Conservation (phyloP, 805 yeast species). For the Cyberlindnera euphorbiae region DNA sequence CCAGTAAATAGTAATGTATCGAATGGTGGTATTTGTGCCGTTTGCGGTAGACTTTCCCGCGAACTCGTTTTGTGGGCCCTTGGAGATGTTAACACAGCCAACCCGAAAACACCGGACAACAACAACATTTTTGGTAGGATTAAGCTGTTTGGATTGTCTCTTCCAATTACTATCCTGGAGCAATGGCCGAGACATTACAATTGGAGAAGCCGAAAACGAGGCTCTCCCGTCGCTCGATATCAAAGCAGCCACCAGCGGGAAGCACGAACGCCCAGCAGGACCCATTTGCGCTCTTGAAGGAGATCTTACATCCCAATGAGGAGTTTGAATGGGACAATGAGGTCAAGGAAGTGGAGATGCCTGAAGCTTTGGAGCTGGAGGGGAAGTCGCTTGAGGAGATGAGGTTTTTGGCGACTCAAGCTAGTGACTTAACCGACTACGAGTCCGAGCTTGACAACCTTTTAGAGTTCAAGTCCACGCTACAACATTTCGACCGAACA, state of each 20-base stretch:
- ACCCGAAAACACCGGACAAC: background rate
- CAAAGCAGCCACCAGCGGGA: conserved; percentile 14
- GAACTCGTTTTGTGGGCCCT: conserved; percentile 1
- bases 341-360: background rate
- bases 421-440: conserved; percentile 1
- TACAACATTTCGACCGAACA: conserved; percentile 22
- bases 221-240: conserved; percentile 15
- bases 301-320: conserved; percentile 5
- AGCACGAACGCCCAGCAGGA: conserved; percentile 1
- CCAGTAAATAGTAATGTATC: background rate
- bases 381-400: conserved; percentile 17
- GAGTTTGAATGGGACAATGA: conserved; percentile 1
- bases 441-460: conserved; percentile 16
- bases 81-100: no score
- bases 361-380: background rate
- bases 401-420: conserved; percentile 9
- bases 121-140: no score
- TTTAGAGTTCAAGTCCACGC: conserved; percentile 13
- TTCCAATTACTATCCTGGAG: no score
- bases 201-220: conserved; percentile 3
- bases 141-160: no score
- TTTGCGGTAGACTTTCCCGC: no score
- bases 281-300: conserved; percentile 3
- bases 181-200: no score
- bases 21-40: conserved; percentile 3